Evolutionary conservation across 805 yeast genomes (phyloP).

Genomic region (Candida maltosa): DNA sequence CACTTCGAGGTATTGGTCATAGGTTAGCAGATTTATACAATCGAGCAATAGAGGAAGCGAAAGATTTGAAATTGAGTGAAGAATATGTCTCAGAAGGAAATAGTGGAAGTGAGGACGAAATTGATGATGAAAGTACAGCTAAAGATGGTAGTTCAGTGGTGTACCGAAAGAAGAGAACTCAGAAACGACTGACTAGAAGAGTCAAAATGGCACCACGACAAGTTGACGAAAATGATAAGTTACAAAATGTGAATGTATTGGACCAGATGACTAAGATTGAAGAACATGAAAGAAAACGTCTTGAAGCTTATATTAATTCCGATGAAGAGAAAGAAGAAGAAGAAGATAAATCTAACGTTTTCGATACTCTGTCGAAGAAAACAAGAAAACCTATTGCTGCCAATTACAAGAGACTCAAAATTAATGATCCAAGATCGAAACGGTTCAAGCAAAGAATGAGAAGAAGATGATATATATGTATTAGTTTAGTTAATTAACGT

Average conservation of each 20-base stretch:
- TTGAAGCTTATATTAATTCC: constrained; percentile 20
- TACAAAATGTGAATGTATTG: constrained; percentile 40
- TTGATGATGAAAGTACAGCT: constrained; percentile 11
- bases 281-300: constrained; percentile 18
- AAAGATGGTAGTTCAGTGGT: constrained; percentile 3
- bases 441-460: constrained; percentile 40
- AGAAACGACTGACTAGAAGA: constrained; percentile 51
- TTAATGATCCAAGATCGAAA: constrained; percentile 44
- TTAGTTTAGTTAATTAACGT: constrained; percentile 8
- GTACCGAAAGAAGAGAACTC: constrained; percentile 37
- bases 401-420: constrained; percentile 52
- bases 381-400: constrained; percentile 35
- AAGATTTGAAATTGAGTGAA: constrained; percentile 10
- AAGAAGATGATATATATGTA: constrained; percentile 13
- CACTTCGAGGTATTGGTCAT: constrained; percentile 25
- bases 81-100: constrained; percentile 8
- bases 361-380: constrained; percentile 7
- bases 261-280: constrained; percentile 34
- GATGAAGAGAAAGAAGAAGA: constrained; percentile 13
- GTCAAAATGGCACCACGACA: constrained; percentile 44
- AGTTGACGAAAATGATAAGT: constrained; percentile 20
- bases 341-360: constrained; percentile 2
- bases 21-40: constrained; percentile 44
- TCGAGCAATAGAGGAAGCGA: constrained; percentile 26
- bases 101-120: constrained; percentile 8